Conservation (phyloP, 257 asterid species). For the Solanum piurae region DNA sequence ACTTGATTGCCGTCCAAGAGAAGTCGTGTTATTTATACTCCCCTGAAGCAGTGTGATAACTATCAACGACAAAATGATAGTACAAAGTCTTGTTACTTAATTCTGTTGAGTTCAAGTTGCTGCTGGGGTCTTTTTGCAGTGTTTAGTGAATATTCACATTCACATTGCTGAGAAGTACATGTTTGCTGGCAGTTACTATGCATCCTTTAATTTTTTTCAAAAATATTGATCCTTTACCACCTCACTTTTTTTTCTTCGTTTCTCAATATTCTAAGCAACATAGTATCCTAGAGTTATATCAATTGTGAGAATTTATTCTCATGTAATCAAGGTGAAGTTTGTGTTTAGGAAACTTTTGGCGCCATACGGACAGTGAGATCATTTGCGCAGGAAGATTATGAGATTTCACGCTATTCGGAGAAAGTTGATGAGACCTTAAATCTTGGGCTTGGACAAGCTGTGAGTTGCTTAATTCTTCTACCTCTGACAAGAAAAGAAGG, state of each 20-base stretch:
- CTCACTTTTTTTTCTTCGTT: neutral
- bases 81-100: neutral
- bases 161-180: neutral
- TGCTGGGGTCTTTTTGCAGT: neutral
- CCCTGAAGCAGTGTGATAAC: neutral
- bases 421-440: constrained; percentile 75
- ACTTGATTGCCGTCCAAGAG: neutral
- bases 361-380: constrained; percentile 87
- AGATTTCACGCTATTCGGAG: constrained; percentile 61
- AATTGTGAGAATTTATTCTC: neutral
- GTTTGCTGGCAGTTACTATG: neutral
- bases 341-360: constrained; percentile 68
- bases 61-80: neutral
- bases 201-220: neutral
- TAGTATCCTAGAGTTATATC: neutral
- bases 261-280: neutral
- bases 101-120: neutral
- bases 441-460: constrained; percentile 84
- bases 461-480: constrained; percentile 26
- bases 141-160: neutral
- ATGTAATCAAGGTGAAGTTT: neutral
- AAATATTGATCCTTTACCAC: neutral
- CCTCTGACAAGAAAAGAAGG: neutral
- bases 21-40: neutral
- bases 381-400: constrained; percentile 75